Percentiles rank a stretch among this genome's conserved stretches.
Conservation (phyloP, 345 rosid genomes). For the Citrus sinensis region DVS_A1.0 CM039169.1:25776501-25777000, state of each 20-base stretch:
- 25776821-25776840: neutral
- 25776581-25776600: slow-evolving; percentile 44
- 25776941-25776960: slow-evolving; percentile 66
- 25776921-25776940: slow-evolving; percentile 59
- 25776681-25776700: neutral
- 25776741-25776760: neutral
- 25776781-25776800: neutral
- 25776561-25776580: slow-evolving; percentile 50
- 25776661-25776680: neutral
- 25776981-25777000: slow-evolving; percentile 50
- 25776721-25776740: neutral
- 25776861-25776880: neutral
- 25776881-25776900: neutral
- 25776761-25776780: neutral
- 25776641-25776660: neutral
- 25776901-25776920: neutral
- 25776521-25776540: slow-evolving; percentile 80
- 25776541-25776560: slow-evolving; percentile 58
- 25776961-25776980: slow-evolving; percentile 47
- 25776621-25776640: slow-evolving; percentile 41
- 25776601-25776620: slow-evolving; percentile 20
- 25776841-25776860: neutral
- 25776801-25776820: neutral
- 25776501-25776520: slow-evolving; percentile 30
- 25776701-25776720: neutral